Evolutionary conservation across 495 filamentous ascomycete species (phyloP), one percentile per base, ranked within the genome.

Genomic region (Lasiosphaeria ovina): DNA sequence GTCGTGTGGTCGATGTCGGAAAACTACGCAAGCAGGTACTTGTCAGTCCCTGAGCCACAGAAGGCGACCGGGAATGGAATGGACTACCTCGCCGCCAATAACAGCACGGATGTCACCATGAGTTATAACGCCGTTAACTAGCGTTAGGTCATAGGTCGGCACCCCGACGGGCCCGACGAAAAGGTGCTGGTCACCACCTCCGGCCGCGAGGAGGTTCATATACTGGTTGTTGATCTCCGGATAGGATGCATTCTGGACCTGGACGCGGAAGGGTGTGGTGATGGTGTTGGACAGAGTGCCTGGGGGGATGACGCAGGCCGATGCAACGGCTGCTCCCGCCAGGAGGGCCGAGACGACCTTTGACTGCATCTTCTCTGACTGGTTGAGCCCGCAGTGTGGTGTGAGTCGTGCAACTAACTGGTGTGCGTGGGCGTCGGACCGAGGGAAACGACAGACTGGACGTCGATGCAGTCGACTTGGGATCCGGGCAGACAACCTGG

Each of bases 1-100:
- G 79, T 82, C 14, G 81, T 84, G 66, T 81, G 75, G 59, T 84
- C 81, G 16, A 75, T 67, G 6, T 69, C 69, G 16, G 80, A 79
- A 52, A 78, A 80, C 81, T 82, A 48, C 7, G 6, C n/a, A 5
- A 3, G 3, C 14, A 45, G 55, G 7, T 44, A 50, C 42, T 47
- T 44, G 8, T 24, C 11, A 6, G 7, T 2, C 16, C 54, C 7
- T 12, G 7, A 48, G 31, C 16, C 7, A 0, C 6, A 9, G 36
- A 48, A 55, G 16, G 12, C 24, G 11, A 38, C 12, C 33, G 11
- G 31, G 48, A 48, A 49, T 24, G 9, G 9, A n/a, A 35, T 33
- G 14, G n/a, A 40, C 8, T 73, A 77, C 78, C 68, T 78, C 77
- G 61, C 76, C 74, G 55, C 75, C 75, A 49, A 80, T 79, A 35